These are phyloP conservation scores for Eleusine coracana DNA, from an alignment of 176 grass and related monocot genomes.

Conservation along the genomic window DNA sequence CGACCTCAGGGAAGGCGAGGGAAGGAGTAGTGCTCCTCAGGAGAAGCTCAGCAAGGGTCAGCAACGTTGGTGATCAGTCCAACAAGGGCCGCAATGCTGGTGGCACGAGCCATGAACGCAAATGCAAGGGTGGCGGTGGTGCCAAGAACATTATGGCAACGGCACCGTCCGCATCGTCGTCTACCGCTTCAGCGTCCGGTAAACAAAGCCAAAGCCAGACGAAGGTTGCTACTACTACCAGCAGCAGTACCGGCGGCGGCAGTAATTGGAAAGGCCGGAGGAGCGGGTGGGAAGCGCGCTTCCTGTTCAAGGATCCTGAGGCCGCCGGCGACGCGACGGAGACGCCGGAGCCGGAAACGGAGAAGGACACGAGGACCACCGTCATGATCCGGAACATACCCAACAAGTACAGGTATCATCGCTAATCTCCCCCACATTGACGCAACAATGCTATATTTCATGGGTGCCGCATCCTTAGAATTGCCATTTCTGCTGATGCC, in stretches of 20 bases:
- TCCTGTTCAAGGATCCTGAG: slow-evolving; percentile 78
- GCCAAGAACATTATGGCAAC: neutral
- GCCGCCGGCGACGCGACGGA: neutral
- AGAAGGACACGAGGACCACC: slow-evolving; percentile 80
- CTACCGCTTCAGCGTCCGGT: slow-evolving; percentile 18
- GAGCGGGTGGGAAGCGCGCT: slow-evolving; percentile 60
- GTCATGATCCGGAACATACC: slow-evolving; percentile 99
- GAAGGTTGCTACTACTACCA: neutral
- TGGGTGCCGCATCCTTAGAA: slow-evolving; percentile 39
- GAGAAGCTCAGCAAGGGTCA: slow-evolving; percentile 33
- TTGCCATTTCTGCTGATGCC: slow-evolving; percentile 18
- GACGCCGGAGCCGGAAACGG: slow-evolving; percentile 3
- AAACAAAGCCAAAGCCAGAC: slow-evolving; percentile 38
- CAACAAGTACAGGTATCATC: slow-evolving; percentile 91
- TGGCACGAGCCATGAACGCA: slow-evolving; percentile 37
- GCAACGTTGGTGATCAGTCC: slow-evolving; percentile 10
- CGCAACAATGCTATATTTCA: slow-evolving; percentile 44
- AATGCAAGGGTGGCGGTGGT: slow-evolving; percentile 29
- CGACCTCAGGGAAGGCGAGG: slow-evolving; percentile 13
- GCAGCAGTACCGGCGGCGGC: slow-evolving; percentile 1
- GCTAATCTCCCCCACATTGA: slow-evolving; percentile 10
- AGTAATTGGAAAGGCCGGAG: slow-evolving; percentile 43
- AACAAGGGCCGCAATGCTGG: slow-evolving; percentile 17
- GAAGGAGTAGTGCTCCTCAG: slow-evolving; percentile 51
- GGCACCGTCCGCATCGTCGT: slow-evolving; percentile 16